Evolutionary conservation across 805 yeast species (phyloP).

Genomic region (Sungouiella thailandica): DNA sequence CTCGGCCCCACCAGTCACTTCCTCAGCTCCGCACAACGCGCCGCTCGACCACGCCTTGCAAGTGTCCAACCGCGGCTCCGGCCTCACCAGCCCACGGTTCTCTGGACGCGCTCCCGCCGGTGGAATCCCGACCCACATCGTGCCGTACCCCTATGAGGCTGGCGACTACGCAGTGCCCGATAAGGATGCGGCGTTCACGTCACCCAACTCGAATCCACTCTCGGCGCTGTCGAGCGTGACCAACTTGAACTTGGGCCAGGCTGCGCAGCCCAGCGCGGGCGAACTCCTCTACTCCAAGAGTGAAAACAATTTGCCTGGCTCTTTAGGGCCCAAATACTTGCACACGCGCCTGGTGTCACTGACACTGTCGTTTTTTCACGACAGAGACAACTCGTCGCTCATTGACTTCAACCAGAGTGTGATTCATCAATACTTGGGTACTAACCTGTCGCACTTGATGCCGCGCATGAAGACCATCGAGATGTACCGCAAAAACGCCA

Average conservation of each 20-base stretch:
- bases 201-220: background rate
- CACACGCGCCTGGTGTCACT: slow-evolving; percentile 35
- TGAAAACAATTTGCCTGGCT: slow-evolving; percentile 4
- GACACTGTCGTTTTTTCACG: slow-evolving; percentile 33
- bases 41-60: background rate
- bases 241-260: slow-evolving; percentile 23
- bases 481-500: slow-evolving; percentile 79
- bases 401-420: slow-evolving; percentile 50
- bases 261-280: slow-evolving; percentile 1
- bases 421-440: slow-evolving; percentile 51
- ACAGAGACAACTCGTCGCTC: slow-evolving; percentile 30
- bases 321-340: slow-evolving; percentile 9
- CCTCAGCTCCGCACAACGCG: background rate
- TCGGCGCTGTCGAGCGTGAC: slow-evolving; percentile 29
- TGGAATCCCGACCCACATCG: background rate
- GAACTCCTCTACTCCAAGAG: slow-evolving; percentile 3
- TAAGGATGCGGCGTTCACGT: too few relatives aligned
- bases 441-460: slow-evolving; percentile 45
- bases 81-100: slow-evolving; percentile 9
- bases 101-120: background rate
- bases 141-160: background rate
- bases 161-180: background rate
- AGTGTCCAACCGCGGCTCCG: background rate
- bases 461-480: slow-evolving; percentile 83
- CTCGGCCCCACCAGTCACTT: background rate